Evolutionary conservation across 2,329 filamentous ascomycete species (phyloP).

Genomic region (Microcyclosporella mali): DNA sequence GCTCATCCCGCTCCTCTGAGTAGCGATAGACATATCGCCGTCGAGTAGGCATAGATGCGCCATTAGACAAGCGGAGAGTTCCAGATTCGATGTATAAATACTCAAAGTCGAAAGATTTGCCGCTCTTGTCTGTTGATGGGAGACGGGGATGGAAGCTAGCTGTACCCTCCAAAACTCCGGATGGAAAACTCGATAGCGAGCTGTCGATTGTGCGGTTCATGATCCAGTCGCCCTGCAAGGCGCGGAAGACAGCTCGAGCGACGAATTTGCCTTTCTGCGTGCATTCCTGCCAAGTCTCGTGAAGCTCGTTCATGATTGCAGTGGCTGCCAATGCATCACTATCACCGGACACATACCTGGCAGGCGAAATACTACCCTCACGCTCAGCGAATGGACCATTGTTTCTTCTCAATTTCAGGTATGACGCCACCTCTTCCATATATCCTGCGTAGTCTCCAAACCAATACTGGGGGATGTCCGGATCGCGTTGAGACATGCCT

Average conservation of each 20-base stretch:
- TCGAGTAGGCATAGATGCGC: slow-evolving; percentile 49
- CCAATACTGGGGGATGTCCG: slow-evolving; percentile 63
- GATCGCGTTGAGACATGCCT: slow-evolving; percentile 34
- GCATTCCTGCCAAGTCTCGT: slow-evolving; percentile 25
- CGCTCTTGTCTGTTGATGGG: slow-evolving; percentile 20
- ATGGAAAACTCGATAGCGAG: slow-evolving; percentile 20
- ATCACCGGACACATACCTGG: slow-evolving; percentile 28
- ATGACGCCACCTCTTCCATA: slow-evolving; percentile 62
- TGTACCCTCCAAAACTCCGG: slow-evolving; percentile 24
- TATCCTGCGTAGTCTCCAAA: slow-evolving; percentile 76
- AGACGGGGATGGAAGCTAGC: slow-evolving; percentile 28
- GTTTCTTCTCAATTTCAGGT: slow-evolving; percentile 48
- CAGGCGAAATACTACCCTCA: slow-evolving; percentile 43
- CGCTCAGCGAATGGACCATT: slow-evolving; percentile 37
- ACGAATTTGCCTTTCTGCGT: slow-evolving; percentile 21
- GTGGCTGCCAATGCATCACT: slow-evolving; percentile 37
- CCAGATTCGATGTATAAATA: slow-evolving; percentile 30
- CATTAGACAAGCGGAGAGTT: slow-evolving; percentile 17
- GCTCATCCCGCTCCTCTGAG: slow-evolving; percentile 50
- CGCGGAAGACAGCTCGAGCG: slow-evolving; percentile 27
- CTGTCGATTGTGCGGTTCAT: slow-evolving; percentile 26
- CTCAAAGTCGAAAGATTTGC: slow-evolving; percentile 25
- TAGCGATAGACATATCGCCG: slow-evolving; percentile 69
- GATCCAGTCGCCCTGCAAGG: slow-evolving; percentile 29
- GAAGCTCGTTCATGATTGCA: slow-evolving; percentile 44